A percentile compares a stretch with the other conserved stretches of the same genome.
These are phyloP conservation scores for Peronospora belbahrii DNA, from an alignment of 352 stramenopile species.

Conservation along the genomic window DNA sequence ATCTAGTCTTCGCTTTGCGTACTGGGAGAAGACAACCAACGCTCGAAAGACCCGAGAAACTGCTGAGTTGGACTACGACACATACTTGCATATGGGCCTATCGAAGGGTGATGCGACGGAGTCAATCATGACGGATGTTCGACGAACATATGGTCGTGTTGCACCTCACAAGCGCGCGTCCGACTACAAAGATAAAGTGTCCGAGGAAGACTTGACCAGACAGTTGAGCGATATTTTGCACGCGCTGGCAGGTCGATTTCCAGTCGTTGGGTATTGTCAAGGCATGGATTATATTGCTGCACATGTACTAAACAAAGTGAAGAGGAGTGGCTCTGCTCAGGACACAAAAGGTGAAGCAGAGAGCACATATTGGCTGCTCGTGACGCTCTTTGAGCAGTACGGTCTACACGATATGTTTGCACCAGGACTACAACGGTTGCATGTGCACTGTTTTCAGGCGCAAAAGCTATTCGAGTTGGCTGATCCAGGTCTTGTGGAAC, in stretches of 20 bases:
- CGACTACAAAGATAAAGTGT: constrained; percentile 47
- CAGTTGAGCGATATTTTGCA: constrained; percentile 80
- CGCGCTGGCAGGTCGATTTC: constrained; percentile 66
- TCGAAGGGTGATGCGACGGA: constrained; percentile 82
- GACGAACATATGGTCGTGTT: constrained; percentile 74
- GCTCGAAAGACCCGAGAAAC: constrained; percentile 33
- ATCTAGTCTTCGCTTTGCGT: constrained; percentile 46
- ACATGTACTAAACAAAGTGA: constrained; percentile 75
- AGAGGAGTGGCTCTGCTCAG: constrained; percentile 36
- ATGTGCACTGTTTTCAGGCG: constrained; percentile 78
- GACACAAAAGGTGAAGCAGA: constrained; percentile 55
- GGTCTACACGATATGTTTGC: constrained; percentile 74
- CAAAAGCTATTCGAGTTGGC: constrained; percentile 58
- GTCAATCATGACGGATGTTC: constrained; percentile 78
- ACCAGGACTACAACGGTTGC: constrained; percentile 55
- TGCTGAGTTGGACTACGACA: constrained; percentile 74
- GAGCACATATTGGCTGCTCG: constrained; percentile 72
- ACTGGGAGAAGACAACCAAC: constrained; percentile 59
- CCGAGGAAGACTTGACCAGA: constrained; percentile 61
- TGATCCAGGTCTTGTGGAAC: constrained; percentile 44
- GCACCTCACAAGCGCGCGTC: constrained; percentile 62
- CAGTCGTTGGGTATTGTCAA: constrained; percentile 81
- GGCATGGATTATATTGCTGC: constrained; percentile 86
- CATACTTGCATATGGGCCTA: constrained; percentile 76
- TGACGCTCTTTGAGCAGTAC: constrained; percentile 76